These are phyloP conservation scores for Tubosaeta sp. DNA, from an alignment of 768 basidiomycete genomes.

Conservation along the genomic window DNA sequence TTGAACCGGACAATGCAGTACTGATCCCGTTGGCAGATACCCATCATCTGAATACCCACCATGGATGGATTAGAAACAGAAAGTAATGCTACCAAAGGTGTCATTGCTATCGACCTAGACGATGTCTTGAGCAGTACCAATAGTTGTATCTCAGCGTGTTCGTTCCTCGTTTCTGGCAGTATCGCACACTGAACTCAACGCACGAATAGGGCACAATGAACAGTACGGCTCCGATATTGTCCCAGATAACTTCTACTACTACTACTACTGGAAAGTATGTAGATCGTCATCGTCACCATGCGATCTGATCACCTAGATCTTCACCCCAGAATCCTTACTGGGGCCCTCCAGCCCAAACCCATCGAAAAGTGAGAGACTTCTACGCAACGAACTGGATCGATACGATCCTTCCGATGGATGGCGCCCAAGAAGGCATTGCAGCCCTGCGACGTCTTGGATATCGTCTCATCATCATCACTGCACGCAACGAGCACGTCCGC, in stretches of 20 bases:
- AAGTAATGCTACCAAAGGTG: slow-evolving; percentile 22
- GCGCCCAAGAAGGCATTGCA: slow-evolving; percentile 55
- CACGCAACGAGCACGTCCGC: slow-evolving; percentile 52
- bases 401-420: slow-evolving; percentile 49
- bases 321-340: slow-evolving; percentile 46
- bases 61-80: background rate
- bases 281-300: background rate
- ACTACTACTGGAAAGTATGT: slow-evolving; percentile 71
- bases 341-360: slow-evolving; percentile 57
- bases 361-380: slow-evolving; percentile 54
- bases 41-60: slow-evolving; percentile 3
- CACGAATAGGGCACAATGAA: slow-evolving; percentile 59
- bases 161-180: background rate
- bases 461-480: slow-evolving; percentile 70
- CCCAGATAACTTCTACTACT: slow-evolving; percentile 60
- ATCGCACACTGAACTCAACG: background rate
- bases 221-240: slow-evolving; percentile 51
- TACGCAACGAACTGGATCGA: slow-evolving; percentile 50
- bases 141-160: slow-evolving; percentile 51
- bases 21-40: background rate
- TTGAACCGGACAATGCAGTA: background rate
- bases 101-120: slow-evolving; percentile 64
- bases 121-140: slow-evolving; percentile 70
- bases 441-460: slow-evolving; percentile 60
- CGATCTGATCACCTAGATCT: background rate